phyloP scores from a whole-genome alignment of 805 yeast species.

The Wickerhamiella parazyma region DNA sequence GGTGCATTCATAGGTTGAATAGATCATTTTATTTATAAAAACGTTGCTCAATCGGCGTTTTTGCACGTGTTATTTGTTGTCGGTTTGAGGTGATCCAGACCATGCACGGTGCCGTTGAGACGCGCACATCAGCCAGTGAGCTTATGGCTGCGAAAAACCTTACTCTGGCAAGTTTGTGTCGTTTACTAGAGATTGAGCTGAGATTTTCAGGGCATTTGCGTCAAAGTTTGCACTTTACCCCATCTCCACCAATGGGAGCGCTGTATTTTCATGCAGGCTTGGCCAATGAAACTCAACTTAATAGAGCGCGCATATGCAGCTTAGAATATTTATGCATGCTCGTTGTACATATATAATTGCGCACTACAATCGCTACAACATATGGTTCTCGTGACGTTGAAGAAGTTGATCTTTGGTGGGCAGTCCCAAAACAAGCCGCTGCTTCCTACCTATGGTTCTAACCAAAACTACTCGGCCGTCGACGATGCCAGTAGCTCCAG shows the following conservation, averaged over 20 bases:
- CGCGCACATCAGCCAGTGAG: too few relatives aligned
- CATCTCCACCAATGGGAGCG: neutral
- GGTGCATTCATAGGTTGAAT: too few relatives aligned
- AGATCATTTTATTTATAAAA: too few relatives aligned
- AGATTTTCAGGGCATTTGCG: too few relatives aligned
- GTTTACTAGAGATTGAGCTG: too few relatives aligned
- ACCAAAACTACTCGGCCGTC: slow-evolving; percentile 12
- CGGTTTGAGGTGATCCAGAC: neutral
- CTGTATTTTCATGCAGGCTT: neutral
- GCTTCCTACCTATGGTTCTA: slow-evolving; percentile 18
- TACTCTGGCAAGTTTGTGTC: too few relatives aligned
- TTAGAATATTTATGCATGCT: neutral
- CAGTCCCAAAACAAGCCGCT: slow-evolving; percentile 18
- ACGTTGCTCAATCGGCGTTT: too few relatives aligned
- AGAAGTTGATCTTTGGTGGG: slow-evolving; percentile 22
- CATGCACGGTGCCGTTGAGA: too few relatives aligned
- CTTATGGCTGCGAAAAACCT: too few relatives aligned
- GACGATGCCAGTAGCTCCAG: slow-evolving; percentile 12
- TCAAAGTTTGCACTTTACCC: too few relatives aligned
- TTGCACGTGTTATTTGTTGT: neutral
- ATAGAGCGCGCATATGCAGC: slow-evolving; percentile 2
- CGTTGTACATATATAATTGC: neutral
- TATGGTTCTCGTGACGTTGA: slow-evolving; percentile 25
- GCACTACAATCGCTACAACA: neutral
- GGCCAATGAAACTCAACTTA: slow-evolving; percentile 8